phyloP scores from a whole-genome alignment of 495 filamentous ascomycete species.

The Tetracladium marchalianum region DNA sequence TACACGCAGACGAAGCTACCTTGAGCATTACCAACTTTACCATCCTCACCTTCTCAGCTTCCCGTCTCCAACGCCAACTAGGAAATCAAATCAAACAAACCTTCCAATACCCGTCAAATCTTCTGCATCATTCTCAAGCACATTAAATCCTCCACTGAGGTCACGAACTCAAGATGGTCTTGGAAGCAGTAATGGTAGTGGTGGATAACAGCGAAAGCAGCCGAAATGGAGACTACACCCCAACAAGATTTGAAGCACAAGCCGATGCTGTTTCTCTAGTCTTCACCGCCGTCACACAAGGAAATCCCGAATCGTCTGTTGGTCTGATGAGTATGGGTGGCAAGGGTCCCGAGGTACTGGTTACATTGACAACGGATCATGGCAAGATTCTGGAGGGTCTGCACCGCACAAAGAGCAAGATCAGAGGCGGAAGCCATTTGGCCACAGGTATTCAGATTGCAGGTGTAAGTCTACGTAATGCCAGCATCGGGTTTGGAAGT shows the following conservation, averaged over 20 bases:
- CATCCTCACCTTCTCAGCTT: conserved; percentile 1
- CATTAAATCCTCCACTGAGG: conserved; percentile 9
- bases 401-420: conserved; percentile 94
- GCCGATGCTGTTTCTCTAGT: conserved; percentile 89
- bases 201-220: conserved; percentile 98
- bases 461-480: conserved; percentile 50
- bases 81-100: background rate
- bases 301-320: conserved; percentile 92
- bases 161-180: conserved; percentile 36
- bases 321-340: conserved; percentile 99
- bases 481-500: too few relatives aligned
- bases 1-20: conserved; percentile 17
- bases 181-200: conserved; percentile 57
- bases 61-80: background rate
- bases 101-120: background rate
- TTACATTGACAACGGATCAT: conserved; percentile 89
- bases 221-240: conserved; percentile 92
- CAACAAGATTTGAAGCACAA: conserved; percentile 92
- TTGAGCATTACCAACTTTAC: conserved; percentile 2
- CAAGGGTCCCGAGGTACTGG: conserved; percentile 90
- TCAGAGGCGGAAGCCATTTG: conserved; percentile 75
- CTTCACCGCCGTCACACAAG: conserved; percentile 87
- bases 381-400: conserved; percentile 91
- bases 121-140: background rate
- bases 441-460: conserved; percentile 92